phyloP scores from a whole-genome alignment of 2,329 filamentous ascomycete genomes.

The Thielaviopsis euricoi region DNA sequence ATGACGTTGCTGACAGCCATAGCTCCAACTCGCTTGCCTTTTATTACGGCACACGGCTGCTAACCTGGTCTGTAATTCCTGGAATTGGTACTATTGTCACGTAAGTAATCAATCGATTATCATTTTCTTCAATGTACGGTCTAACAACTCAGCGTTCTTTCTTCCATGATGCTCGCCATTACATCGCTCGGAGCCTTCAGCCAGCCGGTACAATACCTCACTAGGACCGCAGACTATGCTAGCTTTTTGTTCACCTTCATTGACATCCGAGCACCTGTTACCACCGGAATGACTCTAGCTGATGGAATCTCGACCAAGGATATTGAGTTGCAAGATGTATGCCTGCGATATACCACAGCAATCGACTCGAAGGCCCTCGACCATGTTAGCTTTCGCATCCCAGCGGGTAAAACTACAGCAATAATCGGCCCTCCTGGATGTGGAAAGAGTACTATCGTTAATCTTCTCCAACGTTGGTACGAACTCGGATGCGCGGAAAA shows the following conservation, averaged over 20 bases:
- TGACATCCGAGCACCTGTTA: conserved; percentile 16
- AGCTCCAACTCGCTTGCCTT: conserved; percentile 15
- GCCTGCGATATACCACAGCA: conserved; percentile 57
- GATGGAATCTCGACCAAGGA: conserved; percentile 20
- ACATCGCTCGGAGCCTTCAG: conserved; percentile 19
- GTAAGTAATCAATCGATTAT: conserved; percentile 10
- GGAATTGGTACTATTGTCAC: conserved; percentile 14
- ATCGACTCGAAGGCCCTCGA: conserved; percentile 48
- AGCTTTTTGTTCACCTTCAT: conserved; percentile 25
- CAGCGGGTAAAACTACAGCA: conserved; percentile 51
- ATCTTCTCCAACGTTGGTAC: conserved; percentile 58
- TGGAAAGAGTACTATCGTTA: conserved; percentile 61
- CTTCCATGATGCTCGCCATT: conserved; percentile 17
- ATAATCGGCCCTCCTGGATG: conserved; percentile 59
- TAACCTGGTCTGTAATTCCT: conserved; percentile 12
- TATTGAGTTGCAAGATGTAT: conserved; percentile 45
- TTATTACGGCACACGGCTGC: conserved; percentile 14
- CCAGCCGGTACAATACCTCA: conserved; percentile 20
- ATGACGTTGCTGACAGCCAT: background rate
- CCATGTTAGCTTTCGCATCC: conserved; percentile 38
- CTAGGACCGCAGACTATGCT: conserved; percentile 21
- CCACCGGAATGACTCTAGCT: background rate
- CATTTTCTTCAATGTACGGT: background rate
- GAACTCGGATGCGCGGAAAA: conserved; percentile 20
- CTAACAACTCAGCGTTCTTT: conserved; percentile 13